Conservation (phyloP, 306 rosid genomes). For the Comarum palustre region DNA sequence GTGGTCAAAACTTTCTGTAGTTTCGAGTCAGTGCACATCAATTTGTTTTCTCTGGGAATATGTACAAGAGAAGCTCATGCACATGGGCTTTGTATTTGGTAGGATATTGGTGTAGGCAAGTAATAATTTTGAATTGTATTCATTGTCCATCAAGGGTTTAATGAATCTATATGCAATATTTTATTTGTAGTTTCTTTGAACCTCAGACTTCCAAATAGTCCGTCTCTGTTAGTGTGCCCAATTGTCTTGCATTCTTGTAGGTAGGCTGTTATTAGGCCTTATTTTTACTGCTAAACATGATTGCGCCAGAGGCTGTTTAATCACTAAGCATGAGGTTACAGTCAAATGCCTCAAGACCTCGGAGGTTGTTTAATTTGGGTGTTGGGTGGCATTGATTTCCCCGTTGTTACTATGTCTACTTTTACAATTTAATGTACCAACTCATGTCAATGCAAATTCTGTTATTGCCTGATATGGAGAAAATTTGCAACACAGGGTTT, state of each 20-base stretch:
- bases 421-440: not conserved
- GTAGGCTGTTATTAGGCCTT: not conserved
- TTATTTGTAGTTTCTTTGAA: not conserved
- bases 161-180: not conserved
- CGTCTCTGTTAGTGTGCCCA: not conserved
- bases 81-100: not conserved
- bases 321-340: not conserved
- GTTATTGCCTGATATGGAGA: not conserved
- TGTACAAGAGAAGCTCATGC: not conserved
- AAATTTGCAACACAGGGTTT: not conserved
- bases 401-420: not conserved
- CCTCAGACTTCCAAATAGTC: not conserved
- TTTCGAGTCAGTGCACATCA: not conserved
- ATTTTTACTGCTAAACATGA: not conserved
- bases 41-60: not conserved
- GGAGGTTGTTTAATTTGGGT: not conserved
- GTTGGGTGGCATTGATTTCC: not conserved
- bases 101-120: not conserved
- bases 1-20: not conserved
- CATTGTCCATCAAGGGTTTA: not conserved
- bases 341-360: not conserved
- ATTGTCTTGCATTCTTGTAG: not conserved
- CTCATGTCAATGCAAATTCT: not conserved
- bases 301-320: not conserved
- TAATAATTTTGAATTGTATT: not conserved